Evolutionary conservation across 1,284 basidiomycete genomes (phyloP).

Genomic region (Trichosporon faecale): DNA sequence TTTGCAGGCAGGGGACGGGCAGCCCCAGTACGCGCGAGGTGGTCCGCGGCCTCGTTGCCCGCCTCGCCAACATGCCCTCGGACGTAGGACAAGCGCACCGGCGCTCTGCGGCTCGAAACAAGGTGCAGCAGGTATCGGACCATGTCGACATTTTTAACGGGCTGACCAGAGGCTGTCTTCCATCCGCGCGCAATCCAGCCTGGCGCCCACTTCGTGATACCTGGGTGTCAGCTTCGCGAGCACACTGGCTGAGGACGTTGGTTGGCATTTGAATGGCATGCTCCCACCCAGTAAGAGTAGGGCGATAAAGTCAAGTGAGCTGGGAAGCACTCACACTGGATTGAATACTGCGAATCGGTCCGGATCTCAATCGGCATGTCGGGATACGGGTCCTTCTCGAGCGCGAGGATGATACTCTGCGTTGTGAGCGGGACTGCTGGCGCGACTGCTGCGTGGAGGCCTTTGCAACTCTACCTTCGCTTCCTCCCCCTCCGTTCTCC

Average conservation of each 20-base stretch:
- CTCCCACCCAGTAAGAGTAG: no score
- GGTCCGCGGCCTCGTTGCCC: slow-evolving; percentile 52
- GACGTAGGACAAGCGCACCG: slow-evolving; percentile 48
- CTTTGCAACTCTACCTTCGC: no score
- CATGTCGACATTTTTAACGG: slow-evolving; percentile 50
- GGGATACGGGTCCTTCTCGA: slow-evolving; percentile 49
- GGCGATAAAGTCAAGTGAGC: no score
- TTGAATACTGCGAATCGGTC: slow-evolving; percentile 52
- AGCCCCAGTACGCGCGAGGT: slow-evolving; percentile 44
- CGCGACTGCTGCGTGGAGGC: background rate
- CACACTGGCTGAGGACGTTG: no score
- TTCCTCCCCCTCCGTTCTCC: background rate
- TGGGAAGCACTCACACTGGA: slow-evolving; percentile 39
- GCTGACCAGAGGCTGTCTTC: slow-evolving; percentile 24
- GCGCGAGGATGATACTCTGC: slow-evolving; percentile 50
- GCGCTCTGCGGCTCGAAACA: slow-evolving; percentile 32
- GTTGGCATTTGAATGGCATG: no score
- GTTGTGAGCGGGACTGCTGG: background rate
- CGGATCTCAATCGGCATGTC: slow-evolving; percentile 51
- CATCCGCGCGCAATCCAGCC: slow-evolving; percentile 47
- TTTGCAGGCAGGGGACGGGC: slow-evolving; percentile 29
- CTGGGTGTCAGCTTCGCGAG: slow-evolving; percentile 24
- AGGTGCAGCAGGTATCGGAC: slow-evolving; percentile 50
- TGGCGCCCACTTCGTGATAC: slow-evolving; percentile 49
- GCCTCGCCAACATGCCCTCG: slow-evolving; percentile 43